These are phyloP conservation scores for Chytriomyces sp. DNA, from an alignment of 192 early-diverging fungal species.

Conservation along the genomic window DNA sequence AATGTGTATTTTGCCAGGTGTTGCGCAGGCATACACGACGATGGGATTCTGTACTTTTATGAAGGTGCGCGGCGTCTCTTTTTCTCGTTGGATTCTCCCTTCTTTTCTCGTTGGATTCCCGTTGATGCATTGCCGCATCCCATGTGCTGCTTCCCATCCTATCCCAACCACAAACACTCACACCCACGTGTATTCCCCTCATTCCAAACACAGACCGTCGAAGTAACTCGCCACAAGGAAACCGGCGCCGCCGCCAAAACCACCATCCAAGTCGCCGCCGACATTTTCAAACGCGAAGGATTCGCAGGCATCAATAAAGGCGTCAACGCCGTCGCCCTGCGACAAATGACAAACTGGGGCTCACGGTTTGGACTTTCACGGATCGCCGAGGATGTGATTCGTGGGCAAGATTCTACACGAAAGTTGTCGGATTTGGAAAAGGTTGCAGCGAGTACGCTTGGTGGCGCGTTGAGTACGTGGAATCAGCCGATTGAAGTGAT, in stretches of 20 bases:
- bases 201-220: constrained; percentile 72
- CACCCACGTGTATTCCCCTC: neutral
- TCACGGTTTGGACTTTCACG: constrained; percentile 77
- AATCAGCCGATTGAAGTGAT: constrained; percentile 99
- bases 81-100: neutral
- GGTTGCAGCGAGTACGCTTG: constrained; percentile 79
- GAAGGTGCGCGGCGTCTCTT: too few relatives aligned
- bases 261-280: constrained; percentile 81
- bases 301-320: constrained; percentile 98
- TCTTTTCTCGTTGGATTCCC: neutral
- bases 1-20: constrained; percentile 32
- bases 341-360: constrained; percentile 99
- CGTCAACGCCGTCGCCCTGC: constrained; percentile 95
- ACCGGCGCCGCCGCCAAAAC: constrained; percentile 62
- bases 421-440: constrained; percentile 60
- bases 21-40: constrained; percentile 82
- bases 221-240: constrained; percentile 93
- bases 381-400: constrained; percentile 68
- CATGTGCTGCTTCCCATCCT: too few relatives aligned
- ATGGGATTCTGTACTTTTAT: constrained; percentile 99
- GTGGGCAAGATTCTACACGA: constrained; percentile 40
- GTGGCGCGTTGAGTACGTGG: constrained; percentile 94
- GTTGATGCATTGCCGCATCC: too few relatives aligned
- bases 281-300: constrained; percentile 92
- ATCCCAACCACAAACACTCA: neutral